A percentile compares a stretch with the other conserved stretches of the same genome.
These are phyloP conservation scores for Colletotrichum noveboracense DNA, from an alignment of 2,329 filamentous ascomycete species.

Conservation along the genomic window DNA sequence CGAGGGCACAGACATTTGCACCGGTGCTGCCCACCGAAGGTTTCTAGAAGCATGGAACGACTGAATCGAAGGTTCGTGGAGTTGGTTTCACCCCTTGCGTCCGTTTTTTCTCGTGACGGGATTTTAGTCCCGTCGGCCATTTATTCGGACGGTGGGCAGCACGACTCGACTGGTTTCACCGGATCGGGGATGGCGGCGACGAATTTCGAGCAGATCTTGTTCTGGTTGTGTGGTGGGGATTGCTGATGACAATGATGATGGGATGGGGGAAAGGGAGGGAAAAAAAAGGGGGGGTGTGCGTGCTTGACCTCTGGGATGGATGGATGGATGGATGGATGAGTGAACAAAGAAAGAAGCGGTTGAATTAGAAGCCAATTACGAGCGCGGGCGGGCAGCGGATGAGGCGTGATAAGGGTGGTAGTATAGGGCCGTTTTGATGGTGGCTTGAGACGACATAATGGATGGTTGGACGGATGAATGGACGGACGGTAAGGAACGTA, in stretches of 20 bases:
- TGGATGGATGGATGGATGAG: neutral
- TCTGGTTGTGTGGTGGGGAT: neutral
- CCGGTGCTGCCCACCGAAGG: neutral
- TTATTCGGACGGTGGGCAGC: constrained; percentile 7
- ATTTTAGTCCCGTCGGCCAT: neutral
- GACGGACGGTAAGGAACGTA: neutral
- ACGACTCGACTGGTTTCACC: constrained; percentile 19
- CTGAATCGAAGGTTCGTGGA: constrained; percentile 15
- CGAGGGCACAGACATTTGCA: constrained; percentile 18
- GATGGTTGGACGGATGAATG: neutral
- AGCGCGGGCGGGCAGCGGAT: neutral
- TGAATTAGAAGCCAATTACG: neutral
- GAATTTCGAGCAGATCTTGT: neutral
- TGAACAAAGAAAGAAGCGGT: neutral
- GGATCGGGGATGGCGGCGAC: neutral
- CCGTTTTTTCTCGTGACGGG: neutral
- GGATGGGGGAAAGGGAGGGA: neutral
- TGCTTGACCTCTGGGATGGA: neutral
- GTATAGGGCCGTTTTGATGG: neutral
- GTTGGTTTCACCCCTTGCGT: constrained; percentile 14
- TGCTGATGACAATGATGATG: neutral
- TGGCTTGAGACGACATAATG: constrained; percentile 1
- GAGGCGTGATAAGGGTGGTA: neutral
- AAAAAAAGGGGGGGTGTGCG: neutral
- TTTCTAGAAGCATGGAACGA: constrained; percentile 21